phyloP scores from a whole-genome alignment of 1,284 basidiomycete species.

The Rhodotorula mucilaginosa region DNA sequence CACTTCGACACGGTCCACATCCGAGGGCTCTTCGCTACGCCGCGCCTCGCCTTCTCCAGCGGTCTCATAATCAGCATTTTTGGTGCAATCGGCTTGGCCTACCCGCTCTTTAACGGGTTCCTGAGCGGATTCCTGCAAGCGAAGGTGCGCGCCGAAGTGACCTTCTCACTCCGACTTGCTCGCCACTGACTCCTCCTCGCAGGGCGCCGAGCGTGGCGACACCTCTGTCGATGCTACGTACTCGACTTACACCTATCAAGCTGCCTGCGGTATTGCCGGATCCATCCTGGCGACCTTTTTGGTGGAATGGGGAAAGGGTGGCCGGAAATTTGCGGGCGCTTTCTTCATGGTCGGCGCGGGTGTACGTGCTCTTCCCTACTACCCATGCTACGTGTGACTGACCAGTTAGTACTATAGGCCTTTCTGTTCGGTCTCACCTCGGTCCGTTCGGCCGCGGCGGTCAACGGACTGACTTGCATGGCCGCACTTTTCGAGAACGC shows the following conservation, averaged over 20 bases:
- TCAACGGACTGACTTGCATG: slow-evolving; percentile 3
- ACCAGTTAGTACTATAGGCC: background rate
- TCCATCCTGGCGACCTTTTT: background rate
- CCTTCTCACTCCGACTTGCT: background rate
- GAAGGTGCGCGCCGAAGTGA: background rate
- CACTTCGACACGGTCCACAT: background rate
- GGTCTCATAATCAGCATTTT: background rate
- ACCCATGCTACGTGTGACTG: background rate
- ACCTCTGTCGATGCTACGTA: background rate
- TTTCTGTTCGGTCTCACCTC: slow-evolving; percentile 2
- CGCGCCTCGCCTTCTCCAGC: background rate
- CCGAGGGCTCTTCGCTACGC: background rate
- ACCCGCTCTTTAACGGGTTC: slow-evolving; percentile 2
- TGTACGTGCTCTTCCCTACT: background rate
- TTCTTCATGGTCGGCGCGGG: slow-evolving; percentile 5
- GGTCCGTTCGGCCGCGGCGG: background rate
- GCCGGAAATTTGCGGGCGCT: slow-evolving; percentile 1
- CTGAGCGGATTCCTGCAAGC: background rate
- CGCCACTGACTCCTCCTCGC: background rate
- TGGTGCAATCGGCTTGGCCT: background rate
- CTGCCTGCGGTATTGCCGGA: background rate
- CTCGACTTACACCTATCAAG: slow-evolving; percentile 2
- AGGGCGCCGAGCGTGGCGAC: slow-evolving; percentile 2
- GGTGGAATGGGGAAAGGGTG: background rate
- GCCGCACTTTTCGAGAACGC: background rate